Conservation (phyloP, 164 flowering plant species). For the Stephania yunnanensis region DNA sequence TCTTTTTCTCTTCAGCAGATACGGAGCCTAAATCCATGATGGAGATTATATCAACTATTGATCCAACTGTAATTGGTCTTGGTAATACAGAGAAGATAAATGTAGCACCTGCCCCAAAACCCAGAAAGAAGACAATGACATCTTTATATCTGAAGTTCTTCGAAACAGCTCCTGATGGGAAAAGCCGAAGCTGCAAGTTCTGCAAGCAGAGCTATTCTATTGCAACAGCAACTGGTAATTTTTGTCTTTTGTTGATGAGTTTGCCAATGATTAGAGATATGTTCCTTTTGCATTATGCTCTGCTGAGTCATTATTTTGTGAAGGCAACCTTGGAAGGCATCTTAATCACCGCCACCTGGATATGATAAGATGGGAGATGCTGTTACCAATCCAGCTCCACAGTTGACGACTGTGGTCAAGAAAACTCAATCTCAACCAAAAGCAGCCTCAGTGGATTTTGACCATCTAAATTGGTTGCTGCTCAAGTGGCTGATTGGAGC, state of each 20-base stretch:
- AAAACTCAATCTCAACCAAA: slow-evolving; percentile 57
- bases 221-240: slow-evolving; percentile 92
- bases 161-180: slow-evolving; percentile 88
- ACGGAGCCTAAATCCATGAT: slow-evolving; percentile 68
- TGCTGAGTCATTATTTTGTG: slow-evolving; percentile 10
- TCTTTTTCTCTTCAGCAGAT: slow-evolving; percentile 32
- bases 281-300: background rate
- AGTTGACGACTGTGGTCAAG: slow-evolving; percentile 31
- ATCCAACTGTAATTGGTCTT: slow-evolving; percentile 52
- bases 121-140: slow-evolving; percentile 91
- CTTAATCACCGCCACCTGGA: slow-evolving; percentile 91
- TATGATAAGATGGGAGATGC: slow-evolving; percentile 58
- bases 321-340: slow-evolving; percentile 96
- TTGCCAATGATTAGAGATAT: background rate
- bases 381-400: slow-evolving; percentile 33
- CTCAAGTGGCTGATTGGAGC: slow-evolving; percentile 72
- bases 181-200: slow-evolving; percentile 87
- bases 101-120: slow-evolving; percentile 38
- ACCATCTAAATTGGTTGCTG: slow-evolving; percentile 90
- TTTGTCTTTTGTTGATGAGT: background rate
- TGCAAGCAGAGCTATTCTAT: slow-evolving; percentile 94
- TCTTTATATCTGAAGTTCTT: slow-evolving; percentile 86
- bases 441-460: slow-evolving; percentile 51
- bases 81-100: slow-evolving; percentile 68
- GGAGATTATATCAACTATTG: slow-evolving; percentile 55